Base-by-base conservation (phyloP, 2,329 filamentous ascomycete genomes). In the Aspergillus sp. region DNA sequence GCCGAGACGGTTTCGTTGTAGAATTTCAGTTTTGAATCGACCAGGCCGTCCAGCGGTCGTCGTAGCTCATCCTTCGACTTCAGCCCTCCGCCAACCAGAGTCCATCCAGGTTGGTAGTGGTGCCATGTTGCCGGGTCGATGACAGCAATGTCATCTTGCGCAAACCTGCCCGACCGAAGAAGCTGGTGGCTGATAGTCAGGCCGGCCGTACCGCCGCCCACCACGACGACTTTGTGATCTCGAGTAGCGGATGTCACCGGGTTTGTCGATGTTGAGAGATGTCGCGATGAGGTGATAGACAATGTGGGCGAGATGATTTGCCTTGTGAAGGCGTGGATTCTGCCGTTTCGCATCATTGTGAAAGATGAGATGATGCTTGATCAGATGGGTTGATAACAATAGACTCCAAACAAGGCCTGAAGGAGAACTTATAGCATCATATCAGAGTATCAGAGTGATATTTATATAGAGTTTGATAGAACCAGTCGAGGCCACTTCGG, bases 31-130 rank as follows among this genome's bases (percentile, higher is more conserved):
- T 84, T 84, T n/a, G 80, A 67, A 59, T 86, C 78, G 5, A 88
- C 67, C 45, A 88, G 64, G 45, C 70, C 71, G 4, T 71, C 61
- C 34, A 87, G 64, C 1, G 79, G 79, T 51, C 72, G 69, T 44
- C 78, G 77, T 50, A 88, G 70, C 20, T 85, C 78, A 57, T 85
- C 74, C 64, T 84, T 85, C 44, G 74, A 78, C 69, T 87, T 87
- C 34, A 88, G 75, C 3, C 85, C 85, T 36, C 82, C 84, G 42
- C 85, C 85, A 2, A 88, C 85, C 1, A 88, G 75, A 2, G 86
- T 88, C 85, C 85, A 88, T 50, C 85, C 85, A 1, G 85, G 84
- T 66, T 88, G 85, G 65, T 87, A 88, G 71, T 88, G 78, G 64
- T 88, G 85, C 76, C 78, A 85, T 58, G 71, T 65, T 1, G 85